Conservation (phyloP, 805 yeast species). For the Kuraishia borneana region DNA sequence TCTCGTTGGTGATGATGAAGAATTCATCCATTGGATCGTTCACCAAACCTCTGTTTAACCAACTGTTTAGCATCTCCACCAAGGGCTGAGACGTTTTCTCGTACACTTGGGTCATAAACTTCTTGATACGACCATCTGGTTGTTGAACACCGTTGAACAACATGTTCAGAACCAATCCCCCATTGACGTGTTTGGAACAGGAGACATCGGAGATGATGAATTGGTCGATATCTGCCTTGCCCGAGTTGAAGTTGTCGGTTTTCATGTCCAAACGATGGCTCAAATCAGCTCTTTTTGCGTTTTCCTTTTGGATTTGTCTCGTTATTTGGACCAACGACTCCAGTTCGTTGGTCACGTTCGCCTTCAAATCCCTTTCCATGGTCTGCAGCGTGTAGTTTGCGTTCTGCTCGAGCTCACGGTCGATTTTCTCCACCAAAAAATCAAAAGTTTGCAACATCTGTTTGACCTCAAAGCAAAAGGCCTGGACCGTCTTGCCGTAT, state of each 20-base stretch:
- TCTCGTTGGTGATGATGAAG: constrained; percentile 37
- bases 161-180: constrained; percentile 61
- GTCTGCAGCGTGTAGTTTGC: constrained; percentile 45
- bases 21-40: constrained; percentile 80
- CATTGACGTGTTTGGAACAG: constrained; percentile 51
- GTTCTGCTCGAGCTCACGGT: constrained; percentile 37
- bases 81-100: constrained; percentile 53
- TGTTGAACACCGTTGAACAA: constrained; percentile 46
- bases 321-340: constrained; percentile 49
- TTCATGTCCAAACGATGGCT: constrained; percentile 15
- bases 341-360: constrained; percentile 25
- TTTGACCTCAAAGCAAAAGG: constrained; percentile 53
- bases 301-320: constrained; percentile 36
- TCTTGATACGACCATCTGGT: constrained; percentile 52
- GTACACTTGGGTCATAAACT: constrained; percentile 41
- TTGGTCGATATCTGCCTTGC: constrained; percentile 11
- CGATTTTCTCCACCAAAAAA: constrained; percentile 28
- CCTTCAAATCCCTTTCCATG: constrained; percentile 39
- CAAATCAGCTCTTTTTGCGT: constrained; percentile 24
- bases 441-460: constrained; percentile 25
- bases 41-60: constrained; percentile 69
- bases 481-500: constrained; percentile 67
- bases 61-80: constrained; percentile 55
- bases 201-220: constrained; percentile 36
- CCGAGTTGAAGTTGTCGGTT: constrained; percentile 18